Percentiles rank a stretch among this genome's conserved stretches.
These are phyloP conservation scores for Fusarium sp. DNA, from an alignment of 2,329 filamentous ascomycete genomes.

Conservation along the genomic window DNA sequence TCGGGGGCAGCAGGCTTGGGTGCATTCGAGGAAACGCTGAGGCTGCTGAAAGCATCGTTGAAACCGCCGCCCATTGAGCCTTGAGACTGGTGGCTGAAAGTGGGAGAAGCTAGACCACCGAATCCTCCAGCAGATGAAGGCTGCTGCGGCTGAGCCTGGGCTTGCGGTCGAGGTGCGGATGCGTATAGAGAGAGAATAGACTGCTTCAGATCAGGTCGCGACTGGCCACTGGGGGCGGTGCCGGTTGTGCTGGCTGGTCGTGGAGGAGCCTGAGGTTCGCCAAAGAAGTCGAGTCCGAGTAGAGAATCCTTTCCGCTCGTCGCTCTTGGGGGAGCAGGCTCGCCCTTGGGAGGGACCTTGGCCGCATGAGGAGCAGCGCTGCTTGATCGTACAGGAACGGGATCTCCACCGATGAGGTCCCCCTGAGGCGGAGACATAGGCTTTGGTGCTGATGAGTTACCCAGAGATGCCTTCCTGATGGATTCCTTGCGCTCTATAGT, in stretches of 20 bases:
- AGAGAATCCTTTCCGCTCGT: conserved; percentile 88
- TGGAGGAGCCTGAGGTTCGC: conserved; percentile 76
- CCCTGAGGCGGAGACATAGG: conserved; percentile 62
- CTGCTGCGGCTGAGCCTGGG: conserved; percentile 59
- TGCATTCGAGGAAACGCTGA: conserved; percentile 58
- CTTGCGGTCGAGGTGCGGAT: conserved; percentile 81
- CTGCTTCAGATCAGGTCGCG: conserved; percentile 93
- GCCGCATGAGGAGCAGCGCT: conserved; percentile 74
- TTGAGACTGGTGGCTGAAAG: conserved; percentile 61
- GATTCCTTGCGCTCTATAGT: conserved; percentile 69
- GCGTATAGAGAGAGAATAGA: conserved; percentile 97
- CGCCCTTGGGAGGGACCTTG: conserved; percentile 68
- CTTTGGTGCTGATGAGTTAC: conserved; percentile 54
- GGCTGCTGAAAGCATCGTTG: conserved; percentile 76
- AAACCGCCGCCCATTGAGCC: conserved; percentile 72
- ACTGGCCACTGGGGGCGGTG: conserved; percentile 70
- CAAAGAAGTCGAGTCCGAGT: conserved; percentile 92
- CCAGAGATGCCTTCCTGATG: conserved; percentile 68
- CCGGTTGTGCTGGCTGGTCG: conserved; percentile 85
- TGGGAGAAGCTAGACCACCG: conserved; percentile 72
- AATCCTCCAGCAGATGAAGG: conserved; percentile 70
- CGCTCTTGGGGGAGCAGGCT: conserved; percentile 73
- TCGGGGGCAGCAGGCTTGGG: conserved; percentile 58
- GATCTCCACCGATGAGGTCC: conserved; percentile 86
- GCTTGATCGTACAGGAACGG: conserved; percentile 75